Base-by-base conservation (phyloP, 1,284 basidiomycete species). In the Melanopsichium pennsylvanicum region DNA sequence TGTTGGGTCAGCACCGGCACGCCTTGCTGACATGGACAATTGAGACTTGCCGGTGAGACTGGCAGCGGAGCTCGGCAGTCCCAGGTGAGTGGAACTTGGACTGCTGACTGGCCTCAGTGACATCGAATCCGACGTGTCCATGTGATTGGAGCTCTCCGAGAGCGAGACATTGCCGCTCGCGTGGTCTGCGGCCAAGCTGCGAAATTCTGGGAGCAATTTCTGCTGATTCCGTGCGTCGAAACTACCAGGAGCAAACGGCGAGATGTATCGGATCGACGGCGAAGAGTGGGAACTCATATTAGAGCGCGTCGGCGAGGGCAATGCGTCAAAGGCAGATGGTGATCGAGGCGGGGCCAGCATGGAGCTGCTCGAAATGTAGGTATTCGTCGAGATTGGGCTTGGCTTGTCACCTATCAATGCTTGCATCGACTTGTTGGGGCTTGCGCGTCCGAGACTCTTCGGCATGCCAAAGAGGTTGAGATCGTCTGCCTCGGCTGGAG, bases 181-280 rank as follows among this genome's bases (percentile, higher is more conserved):
- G 23, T 15, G 35, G 5, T 55, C 51, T 22, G 46, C 38, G 25
- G 23, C 43, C 5, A 32, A 4, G 25, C 13, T 38, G 33, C 44
- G 40, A n/a, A 23, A 29, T 19, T 61, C 47, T 22, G 36, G 26
- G 19, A 31, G 15, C 1, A 11, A 9, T 19, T 27, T 61, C 26
- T 40, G 39, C 15, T 22, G 58, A 23, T 40, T 36, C 5, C 58
- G 38, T 4, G 37, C 34, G 18, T 60, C 62, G 16, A 55, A 56
- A 10, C 36, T 27, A 3, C 54, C 39, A 18, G 58, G 25, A 4
- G 59, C 48, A 32, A 38, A 62, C 0, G 64, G 64, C 13, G 64
- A 35, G 29, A 68, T 68, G 40, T 68, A 68, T 16, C 59, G 58
- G 23, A 68, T 61, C 10, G 64, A 68, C 0, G 58, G 58, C 49